Conservation (phyloP, 305 asterid genomes). For the Fraxinus sp. region DNA sequence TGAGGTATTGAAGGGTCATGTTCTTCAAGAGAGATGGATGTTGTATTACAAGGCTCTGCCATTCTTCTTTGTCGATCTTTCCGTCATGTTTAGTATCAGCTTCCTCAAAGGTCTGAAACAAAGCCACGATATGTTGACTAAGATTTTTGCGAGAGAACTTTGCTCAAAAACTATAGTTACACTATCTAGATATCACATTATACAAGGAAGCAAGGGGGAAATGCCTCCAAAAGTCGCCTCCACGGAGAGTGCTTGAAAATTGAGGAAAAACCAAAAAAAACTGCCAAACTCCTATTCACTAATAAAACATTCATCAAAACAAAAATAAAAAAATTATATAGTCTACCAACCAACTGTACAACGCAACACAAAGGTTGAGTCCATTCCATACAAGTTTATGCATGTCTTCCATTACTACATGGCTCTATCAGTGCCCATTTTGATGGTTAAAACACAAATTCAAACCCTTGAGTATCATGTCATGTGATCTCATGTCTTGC, state of each 20-base stretch:
- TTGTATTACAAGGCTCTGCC: slow-evolving; percentile 55
- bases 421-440: not conserved
- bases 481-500: not conserved
- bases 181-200: not conserved
- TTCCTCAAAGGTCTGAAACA: slow-evolving; percentile 67
- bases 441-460: not conserved
- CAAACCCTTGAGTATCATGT: not conserved
- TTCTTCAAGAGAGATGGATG: slow-evolving; percentile 75
- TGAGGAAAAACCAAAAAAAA: not conserved
- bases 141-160: not conserved
- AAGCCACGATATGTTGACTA: not conserved
- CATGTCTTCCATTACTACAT: not conserved
- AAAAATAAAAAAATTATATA: not conserved
- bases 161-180: not conserved
- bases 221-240: not conserved
- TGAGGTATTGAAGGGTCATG: slow-evolving; percentile 71
- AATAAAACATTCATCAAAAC: not conserved
- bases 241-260: not conserved
- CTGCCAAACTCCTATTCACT: not conserved
- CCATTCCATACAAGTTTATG: not conserved
- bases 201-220: not conserved
- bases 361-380: not conserved
- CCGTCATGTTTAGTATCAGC: slow-evolving; percentile 75
- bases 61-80: slow-evolving; percentile 70
- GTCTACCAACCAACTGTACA: not conserved